Base-by-base conservation (phyloP, 1,284 basidiomycete genomes). In the Naganishia liquefaciens region DNA sequence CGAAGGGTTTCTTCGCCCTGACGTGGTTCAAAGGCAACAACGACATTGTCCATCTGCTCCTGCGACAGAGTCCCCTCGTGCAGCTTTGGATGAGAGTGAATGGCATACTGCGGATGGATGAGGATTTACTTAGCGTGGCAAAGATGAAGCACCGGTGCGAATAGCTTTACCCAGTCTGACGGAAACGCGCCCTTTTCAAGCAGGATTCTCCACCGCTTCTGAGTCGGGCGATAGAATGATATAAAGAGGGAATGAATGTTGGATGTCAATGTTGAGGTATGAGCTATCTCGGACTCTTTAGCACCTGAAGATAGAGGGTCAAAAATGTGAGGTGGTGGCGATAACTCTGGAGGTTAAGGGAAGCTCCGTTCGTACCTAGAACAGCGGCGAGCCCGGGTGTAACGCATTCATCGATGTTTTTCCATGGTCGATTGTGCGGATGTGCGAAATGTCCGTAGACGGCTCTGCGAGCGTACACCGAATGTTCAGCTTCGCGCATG, bases 141-240 rank as follows among this genome's bases (percentile, higher is more conserved):
- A n/a, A 27, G 17, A 52, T 17, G 13, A 9, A 2, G 6, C 21
- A 54, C 30, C 30, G 40, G 15, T 21, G 21, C 15, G 27, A 28
- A 40, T 21, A 33, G 19, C 11, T 80, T 75, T 69, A 88, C 89
- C 80, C 92, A 89, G 83, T 99, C 95, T 70, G 91, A 95, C 66
- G 96, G 94, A 79, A 99, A 99, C 2, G 94, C 93, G 67, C 86
- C 88, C 47, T 87, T 86, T 81, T 99, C 96, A 78, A 92, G 96
- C 65, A 99, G 82, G 76, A 99, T 94, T 84, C 96, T 98, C 84
- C 86, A 93, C 60, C 92, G 86, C 67, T 68, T 73, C 65, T 84
- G 73, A 9, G 90, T 91, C 2, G 95, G 95, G 63, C 89, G 87
- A 81, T 98, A 98, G 80, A 99, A 99, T 25, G 88, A 88, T 73